Percentiles rank a stretch among this genome's conserved stretches.
Evolutionary conservation across 2,329 filamentous ascomycete species (phyloP).

Genomic region (Calycina herbarum): DNA sequence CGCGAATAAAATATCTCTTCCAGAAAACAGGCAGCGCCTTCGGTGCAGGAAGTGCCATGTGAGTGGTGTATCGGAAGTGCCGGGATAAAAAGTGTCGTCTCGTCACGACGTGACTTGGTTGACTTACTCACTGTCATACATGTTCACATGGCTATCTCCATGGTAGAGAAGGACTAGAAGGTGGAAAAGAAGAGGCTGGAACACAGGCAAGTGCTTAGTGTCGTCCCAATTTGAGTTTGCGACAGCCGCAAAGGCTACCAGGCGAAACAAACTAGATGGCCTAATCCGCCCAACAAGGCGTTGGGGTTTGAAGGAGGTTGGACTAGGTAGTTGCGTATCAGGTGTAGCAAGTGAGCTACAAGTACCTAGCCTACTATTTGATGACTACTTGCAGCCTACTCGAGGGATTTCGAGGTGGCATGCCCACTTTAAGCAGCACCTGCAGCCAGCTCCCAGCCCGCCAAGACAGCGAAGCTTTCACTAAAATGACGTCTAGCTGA

Average conservation of each 20-base stretch:
- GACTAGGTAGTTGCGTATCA: not conserved
- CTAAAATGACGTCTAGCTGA: not conserved
- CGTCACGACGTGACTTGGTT: not conserved
- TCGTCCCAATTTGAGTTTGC: not conserved
- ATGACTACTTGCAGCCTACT: not conserved
- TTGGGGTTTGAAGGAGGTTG: not conserved
- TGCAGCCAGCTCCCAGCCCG: not conserved
- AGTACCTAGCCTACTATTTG: not conserved
- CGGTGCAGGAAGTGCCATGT: not conserved
- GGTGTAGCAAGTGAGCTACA: not conserved
- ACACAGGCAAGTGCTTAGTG: not conserved
- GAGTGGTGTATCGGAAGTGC: not conserved
- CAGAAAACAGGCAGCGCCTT: not conserved
- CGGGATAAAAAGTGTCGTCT: not conserved
- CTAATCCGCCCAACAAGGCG: not conserved
- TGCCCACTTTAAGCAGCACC: not conserved
- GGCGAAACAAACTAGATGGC: not conserved
- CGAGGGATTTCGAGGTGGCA: not conserved
- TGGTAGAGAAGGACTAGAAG: no score
- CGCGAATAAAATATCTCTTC: not conserved
- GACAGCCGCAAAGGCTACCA: not conserved
- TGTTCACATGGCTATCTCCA: not conserved
- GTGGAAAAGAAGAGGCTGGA: no score
- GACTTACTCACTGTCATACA: conserved; percentile 3
- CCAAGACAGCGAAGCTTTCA: conserved; percentile 5